These are phyloP conservation scores for Euphorbia peplus DNA, from an alignment of 345 rosid genomes.

Conservation along the genomic window DNA sequence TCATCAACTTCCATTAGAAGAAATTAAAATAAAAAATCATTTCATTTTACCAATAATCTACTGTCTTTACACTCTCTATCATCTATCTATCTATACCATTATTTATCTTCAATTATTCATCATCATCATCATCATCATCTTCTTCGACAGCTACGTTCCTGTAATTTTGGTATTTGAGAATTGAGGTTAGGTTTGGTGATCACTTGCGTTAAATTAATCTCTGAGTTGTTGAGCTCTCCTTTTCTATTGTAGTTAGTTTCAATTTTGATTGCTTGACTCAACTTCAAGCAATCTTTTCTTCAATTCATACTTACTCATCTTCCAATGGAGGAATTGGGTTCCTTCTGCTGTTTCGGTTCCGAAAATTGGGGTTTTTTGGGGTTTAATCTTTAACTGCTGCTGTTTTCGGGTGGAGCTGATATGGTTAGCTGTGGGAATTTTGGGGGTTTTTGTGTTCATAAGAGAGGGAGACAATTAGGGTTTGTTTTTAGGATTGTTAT, in stretches of 20 bases:
- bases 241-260: constrained; percentile 46
- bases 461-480: constrained; percentile 35
- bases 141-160: neutral
- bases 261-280: constrained; percentile 49
- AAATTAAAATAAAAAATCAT: neutral
- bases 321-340: constrained; percentile 32
- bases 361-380: constrained; percentile 6
- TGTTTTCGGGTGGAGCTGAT: constrained; percentile 18
- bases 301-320: neutral
- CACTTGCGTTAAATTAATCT: constrained; percentile 2
- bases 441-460: constrained; percentile 25
- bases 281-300: constrained; percentile 57
- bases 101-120: neutral
- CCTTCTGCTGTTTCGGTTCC: constrained; percentile 24
- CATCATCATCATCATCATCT: neutral
- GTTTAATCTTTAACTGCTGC: constrained; percentile 13
- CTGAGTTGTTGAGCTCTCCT: constrained; percentile 72
- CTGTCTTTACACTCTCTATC: neutral
- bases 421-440: constrained; percentile 39
- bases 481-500: constrained; percentile 34
- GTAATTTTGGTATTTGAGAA: neutral
- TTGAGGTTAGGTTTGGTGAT: constrained; percentile 2
- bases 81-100: neutral
- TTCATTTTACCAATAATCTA: neutral
- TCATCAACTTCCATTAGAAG: neutral